phyloP scores from a whole-genome alignment of 176 grass and related monocot species.

The Bonia amplexicaulis region DNA sequence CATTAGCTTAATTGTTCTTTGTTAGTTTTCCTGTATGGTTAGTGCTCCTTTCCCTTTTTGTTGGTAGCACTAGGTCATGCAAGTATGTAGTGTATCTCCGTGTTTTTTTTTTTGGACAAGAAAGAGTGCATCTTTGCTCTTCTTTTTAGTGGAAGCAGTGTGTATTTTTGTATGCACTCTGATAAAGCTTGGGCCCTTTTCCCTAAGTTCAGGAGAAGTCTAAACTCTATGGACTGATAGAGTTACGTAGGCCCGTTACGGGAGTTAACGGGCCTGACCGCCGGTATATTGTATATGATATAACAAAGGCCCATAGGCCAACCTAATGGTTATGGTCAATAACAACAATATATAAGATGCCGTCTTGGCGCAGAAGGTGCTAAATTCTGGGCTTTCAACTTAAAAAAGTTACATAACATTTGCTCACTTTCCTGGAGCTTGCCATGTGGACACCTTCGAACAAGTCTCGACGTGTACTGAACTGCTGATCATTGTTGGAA shows the following conservation, averaged over 20 bases:
- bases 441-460: not conserved
- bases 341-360: not conserved
- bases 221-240: not conserved
- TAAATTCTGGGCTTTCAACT: not conserved
- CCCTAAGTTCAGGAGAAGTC: not conserved
- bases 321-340: not conserved
- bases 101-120: not conserved
- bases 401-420: not conserved
- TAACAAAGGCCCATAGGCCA: not conserved
- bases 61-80: not conserved
- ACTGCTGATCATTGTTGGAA: not conserved
- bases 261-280: not conserved
- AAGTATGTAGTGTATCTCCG: not conserved
- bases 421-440: not conserved
- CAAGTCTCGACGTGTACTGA: not conserved
- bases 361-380: not conserved
- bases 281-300: not conserved
- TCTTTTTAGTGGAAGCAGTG: not conserved
- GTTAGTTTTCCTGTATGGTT: not conserved
- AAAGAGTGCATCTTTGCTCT: not conserved
- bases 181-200: constrained; percentile 15
- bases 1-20: not conserved
- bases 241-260: not conserved
- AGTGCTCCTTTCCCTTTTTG: not conserved
- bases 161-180: not conserved